Conservation (phyloP, 2,329 filamentous ascomycete species). For the Neofusicoccum laricinum region DNA sequence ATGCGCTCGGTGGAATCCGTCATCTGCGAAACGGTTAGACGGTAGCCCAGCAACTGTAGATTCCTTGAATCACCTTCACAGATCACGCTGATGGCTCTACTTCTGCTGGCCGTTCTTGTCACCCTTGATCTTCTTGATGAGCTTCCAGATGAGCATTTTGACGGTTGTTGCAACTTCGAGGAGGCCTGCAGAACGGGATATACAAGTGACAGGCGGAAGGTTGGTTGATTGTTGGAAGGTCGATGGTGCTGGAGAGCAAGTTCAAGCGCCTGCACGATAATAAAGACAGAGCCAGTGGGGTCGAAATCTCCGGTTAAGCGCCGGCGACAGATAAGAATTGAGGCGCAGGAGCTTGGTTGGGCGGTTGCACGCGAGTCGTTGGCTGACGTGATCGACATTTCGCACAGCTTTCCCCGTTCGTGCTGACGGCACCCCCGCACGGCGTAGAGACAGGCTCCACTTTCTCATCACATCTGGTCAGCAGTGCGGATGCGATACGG, state of each 20-base stretch:
- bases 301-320: background rate
- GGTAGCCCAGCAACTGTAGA: too few relatives aligned
- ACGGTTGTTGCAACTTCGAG: background rate
- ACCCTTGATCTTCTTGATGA: constrained; percentile 6
- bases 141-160: constrained; percentile 3
- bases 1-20: too few relatives aligned
- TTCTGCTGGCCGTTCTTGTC: constrained; percentile 1
- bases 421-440: background rate
- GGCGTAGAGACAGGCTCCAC: background rate
- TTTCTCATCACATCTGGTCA: background rate
- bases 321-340: background rate
- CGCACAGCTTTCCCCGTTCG: constrained; percentile 1
- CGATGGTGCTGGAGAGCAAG: too few relatives aligned
- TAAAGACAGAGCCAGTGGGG: background rate
- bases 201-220: too few relatives aligned
- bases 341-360: background rate
- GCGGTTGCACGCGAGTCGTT: background rate
- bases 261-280: background rate
- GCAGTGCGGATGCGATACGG: background rate
- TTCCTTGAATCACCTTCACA: too few relatives aligned
- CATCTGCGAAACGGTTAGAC: too few relatives aligned
- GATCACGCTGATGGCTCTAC: background rate
- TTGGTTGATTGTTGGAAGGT: background rate
- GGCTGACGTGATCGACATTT: background rate
- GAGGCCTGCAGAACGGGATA: background rate